Percentiles rank a stretch among this genome's conserved stretches.
Conservation (phyloP, 495 filamentous ascomycete genomes). For the Aspergillus conjunctus region DNA sequence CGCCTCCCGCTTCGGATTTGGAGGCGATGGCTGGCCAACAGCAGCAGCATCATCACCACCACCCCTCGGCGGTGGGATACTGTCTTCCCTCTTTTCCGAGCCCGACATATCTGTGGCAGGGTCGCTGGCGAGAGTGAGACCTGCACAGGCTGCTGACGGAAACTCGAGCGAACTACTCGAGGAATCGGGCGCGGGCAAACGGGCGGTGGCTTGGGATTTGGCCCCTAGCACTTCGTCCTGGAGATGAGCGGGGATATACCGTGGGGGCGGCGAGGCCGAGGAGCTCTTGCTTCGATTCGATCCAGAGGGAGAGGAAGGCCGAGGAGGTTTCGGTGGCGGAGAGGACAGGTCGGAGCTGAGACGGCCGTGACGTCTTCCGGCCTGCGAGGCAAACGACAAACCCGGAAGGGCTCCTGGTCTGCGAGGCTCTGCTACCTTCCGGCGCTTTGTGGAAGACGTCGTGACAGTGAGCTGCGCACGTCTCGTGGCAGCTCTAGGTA, state of each 20-base stretch:
- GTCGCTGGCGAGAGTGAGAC: constrained; percentile 67
- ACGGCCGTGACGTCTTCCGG: constrained; percentile 48
- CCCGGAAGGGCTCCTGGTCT: constrained; percentile 34
- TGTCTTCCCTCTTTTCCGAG: constrained; percentile 37
- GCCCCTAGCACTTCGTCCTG: constrained; percentile 59
- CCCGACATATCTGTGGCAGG: constrained; percentile 53
- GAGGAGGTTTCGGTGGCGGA: constrained; percentile 29
- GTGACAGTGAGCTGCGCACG: constrained; percentile 75
- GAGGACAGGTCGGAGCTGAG: constrained; percentile 32
- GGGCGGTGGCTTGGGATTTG: constrained; percentile 42
- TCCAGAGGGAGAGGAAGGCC: constrained; percentile 36
- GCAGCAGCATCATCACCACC: constrained; percentile 27
- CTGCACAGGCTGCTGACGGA: constrained; percentile 72
- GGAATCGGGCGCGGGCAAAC: constrained; percentile 54
- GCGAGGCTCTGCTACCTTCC: constrained; percentile 69
- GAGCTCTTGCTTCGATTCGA: constrained; percentile 37
- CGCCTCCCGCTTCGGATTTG: constrained; percentile 54
- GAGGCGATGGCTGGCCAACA: constrained; percentile 50
- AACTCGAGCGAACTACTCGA: constrained; percentile 62
- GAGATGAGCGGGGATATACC: constrained; percentile 62
- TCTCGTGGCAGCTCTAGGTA: constrained; percentile 51
- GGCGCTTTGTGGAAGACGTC: constrained; percentile 90
- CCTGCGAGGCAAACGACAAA: constrained; percentile 39
- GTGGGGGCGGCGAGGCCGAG: constrained; percentile 45
- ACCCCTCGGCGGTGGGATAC: constrained; percentile 26